Evolutionary conservation across 768 basidiomycete species (phyloP), one percentile per base, ranked within the genome.

Genomic region (Pleurotus eryngii): DNA sequence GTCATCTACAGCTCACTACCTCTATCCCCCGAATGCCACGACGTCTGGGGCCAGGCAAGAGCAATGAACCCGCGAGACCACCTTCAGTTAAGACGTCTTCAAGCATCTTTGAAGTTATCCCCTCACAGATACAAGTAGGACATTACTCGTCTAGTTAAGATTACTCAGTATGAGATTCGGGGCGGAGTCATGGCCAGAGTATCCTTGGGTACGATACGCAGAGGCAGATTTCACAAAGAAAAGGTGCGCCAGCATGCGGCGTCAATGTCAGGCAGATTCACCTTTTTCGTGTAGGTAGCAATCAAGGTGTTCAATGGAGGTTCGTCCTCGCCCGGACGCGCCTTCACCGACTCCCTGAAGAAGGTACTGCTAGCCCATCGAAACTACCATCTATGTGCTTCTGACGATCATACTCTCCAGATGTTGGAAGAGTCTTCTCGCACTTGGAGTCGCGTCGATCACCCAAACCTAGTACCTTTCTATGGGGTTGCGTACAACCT

Each of bases 391-490:
- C 8, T 30, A 24, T 4, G 22, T 30, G 27, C 4, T 30, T 30
- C 27, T 30, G 27, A 30, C 27, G 17, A 42, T 42, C 12, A 12
- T 42, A 17, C 42, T 43, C 14, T 2, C 15, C 17, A 43, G 42
- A n/a, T 45, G n/a, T 3, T 3, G 9, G 1, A 14, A 46, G 6
- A 57, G 46, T 2, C 9, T 3, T 2, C 42, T 17, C 6, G 5
- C 42, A 35, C 18, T 0, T 69, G 69, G 69, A 37, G 18, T 9
- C n/a, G 46, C 1, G 47, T 71, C 4, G 17, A 63, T 0, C 64
- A 71, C 55, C 46, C 49, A 5, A 65, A 71, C 46, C 56, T 71
- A 9, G 55, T 58, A 8, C 45, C 17, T 12, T 64, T 70, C 17
- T 63, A 61, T 45, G 64, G 62, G 1, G 35, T 69, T 14, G 50